phyloP scores from a whole-genome alignment of 202 grass and related monocot species.

The Dendrocalamus latiflorus region DNA sequence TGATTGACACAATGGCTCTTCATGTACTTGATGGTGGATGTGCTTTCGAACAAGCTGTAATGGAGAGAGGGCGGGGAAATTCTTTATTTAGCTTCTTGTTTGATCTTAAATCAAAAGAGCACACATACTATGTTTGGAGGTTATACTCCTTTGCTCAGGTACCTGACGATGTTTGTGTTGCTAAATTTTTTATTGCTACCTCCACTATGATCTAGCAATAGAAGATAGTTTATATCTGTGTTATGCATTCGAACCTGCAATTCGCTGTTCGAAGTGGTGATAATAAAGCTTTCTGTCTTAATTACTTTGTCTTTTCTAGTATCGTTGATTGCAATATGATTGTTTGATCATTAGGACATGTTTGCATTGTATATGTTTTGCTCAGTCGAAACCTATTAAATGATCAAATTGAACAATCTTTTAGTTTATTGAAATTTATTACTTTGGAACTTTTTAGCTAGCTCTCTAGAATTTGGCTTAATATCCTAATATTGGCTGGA shows the following conservation, averaged over 20 bases:
- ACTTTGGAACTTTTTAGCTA: background rate
- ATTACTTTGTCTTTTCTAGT: background rate
- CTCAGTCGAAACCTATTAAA: background rate
- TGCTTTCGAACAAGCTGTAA: constrained; percentile 98
- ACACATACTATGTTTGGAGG: constrained; percentile 97
- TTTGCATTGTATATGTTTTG: constrained; percentile 8
- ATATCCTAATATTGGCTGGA: background rate
- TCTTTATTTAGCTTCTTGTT: constrained; percentile 87
- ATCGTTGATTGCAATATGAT: background rate
- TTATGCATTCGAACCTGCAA: background rate
- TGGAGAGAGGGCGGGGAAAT: constrained; percentile 91
- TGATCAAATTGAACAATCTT: background rate
- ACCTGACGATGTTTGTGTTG: constrained; percentile 13
- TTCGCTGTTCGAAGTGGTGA: background rate
- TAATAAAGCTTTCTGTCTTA: background rate
- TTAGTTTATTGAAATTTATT: background rate
- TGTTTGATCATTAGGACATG: background rate
- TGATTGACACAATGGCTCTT: constrained; percentile 96
- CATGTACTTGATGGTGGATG: constrained; percentile 97
- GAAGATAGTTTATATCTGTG: constrained; percentile 8
- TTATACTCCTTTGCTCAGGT: constrained; percentile 99
- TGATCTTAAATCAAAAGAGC: constrained; percentile 85
- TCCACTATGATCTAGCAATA: background rate
- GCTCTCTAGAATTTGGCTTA: background rate
- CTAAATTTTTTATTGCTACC: constrained; percentile 12